Base-by-base conservation (phyloP, 2,329 filamentous ascomycete species). In the Curvularia hawaiiensis region DNA sequence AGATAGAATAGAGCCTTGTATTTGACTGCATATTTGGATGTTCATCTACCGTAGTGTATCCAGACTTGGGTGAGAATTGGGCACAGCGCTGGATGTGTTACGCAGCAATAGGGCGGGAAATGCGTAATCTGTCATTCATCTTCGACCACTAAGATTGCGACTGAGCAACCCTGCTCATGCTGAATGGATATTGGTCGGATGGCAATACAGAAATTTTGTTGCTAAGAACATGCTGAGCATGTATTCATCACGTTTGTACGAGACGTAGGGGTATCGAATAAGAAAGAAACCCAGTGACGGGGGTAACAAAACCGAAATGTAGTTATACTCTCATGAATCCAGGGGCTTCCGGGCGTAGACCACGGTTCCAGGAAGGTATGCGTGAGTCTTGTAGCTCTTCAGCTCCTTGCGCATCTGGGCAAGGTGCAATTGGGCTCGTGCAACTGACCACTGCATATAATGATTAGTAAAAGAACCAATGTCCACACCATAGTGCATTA, bases 261-360 rank as follows among this genome's bases (percentile, higher is more conserved):
- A 28, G 14, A 24, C 16, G 22, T 14, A 20, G 5, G 24, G 24
- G 41, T 28, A 44, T 28, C 41, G 7, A n/a, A 10, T n/a, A 28
- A 3, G 24, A 9, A 26, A 11, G 7, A 44, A 44, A 20, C 14
- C 5, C 26, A 28, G 14, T 11, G 8, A 6, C 24, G 14, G 24
- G 24, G 14, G 7, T 9, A 44, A 44, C 41, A 44, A 14, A n/a
- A 18, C 7, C 7, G 41, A 10, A 44, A 16, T 28, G n/a, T 4
- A 28, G 28, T 22, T 6, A 2, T 12, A 18, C 28, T 30, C n/a
- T 61, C 53, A 63, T 44, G 52, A 57, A 10, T 31, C 57, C n/a
- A 69, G 48, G 2, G 74, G 73, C 57, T 76, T 76, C 31, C 73
- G 59, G 1, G 69, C 74, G 50, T 76, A 76, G 2, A 76, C 74